Evolutionary conservation across 31 red algal species (phyloP), one percentile per base, ranked within the genome.

Genomic region (Asparagopsis taxiformis): DNA sequence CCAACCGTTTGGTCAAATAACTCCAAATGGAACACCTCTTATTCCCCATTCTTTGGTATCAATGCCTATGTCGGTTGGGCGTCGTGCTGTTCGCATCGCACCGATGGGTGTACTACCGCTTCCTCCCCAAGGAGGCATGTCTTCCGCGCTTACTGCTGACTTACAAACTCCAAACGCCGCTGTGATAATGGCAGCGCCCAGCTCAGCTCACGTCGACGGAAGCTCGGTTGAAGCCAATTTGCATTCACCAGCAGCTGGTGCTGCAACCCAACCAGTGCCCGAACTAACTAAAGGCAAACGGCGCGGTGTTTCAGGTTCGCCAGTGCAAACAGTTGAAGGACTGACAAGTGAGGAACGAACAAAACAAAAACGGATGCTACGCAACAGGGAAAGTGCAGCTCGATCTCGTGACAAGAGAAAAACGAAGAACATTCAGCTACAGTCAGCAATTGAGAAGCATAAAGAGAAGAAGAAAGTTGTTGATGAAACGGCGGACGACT

Each of bases 101-200:
- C 77, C 77, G 22, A 81, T 81, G 77, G 77, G 77, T 16, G 77
- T 81, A 15, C 35, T 81, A 11, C 77, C 77, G 17, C 49, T 78
- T 13, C 74, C 74, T 13, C 74, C 74, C 6, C 74, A 59, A 17
- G 49, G 60, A 24, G 16, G 26, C 34, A 30, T 62, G 59, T 25
- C 74, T 50, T 30, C 54, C 13, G 56, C 71, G 38, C 56, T 75
- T 39, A 56, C 61, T 2, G 71, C 71, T 3, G 71, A 49, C 44
- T 49, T 17, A 49, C 44, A 49, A 49, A 49, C 17, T 49, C 44
- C 17, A 49, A 49, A 16, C 17, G 44, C 44, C 17, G 44, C 10
- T 17, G 10, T 49, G 44, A 16, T 49, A 49, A 9, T 17, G 9
- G 10, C 44, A 9, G 44, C 44, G 9, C 9, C 10, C 17, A 16